Base-by-base conservation (phyloP, 148 eudicot genomes). In the Mesembryanthemum crystallinum region DNA sequence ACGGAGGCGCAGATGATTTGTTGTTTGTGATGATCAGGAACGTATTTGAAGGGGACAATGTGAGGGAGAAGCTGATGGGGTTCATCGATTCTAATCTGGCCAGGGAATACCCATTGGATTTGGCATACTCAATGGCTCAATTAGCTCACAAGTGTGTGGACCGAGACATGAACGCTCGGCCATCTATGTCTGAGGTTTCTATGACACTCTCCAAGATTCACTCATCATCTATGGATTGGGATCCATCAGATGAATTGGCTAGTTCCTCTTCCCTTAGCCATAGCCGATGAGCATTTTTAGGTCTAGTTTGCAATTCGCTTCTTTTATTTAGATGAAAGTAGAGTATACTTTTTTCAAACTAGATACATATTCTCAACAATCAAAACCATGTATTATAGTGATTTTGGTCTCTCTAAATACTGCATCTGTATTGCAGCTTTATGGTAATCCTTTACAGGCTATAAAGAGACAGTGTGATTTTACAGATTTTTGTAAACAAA, bases 111-210 rank as follows among this genome's bases (percentile, higher is more conserved):
- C 98, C 98, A 2, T 62, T 89, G 78, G 91, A 93, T 58, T 76
- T 89, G 88, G 94, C 91, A 4, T 88, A 87, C 74, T 84, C 96
- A 25, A 54, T 88, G 86, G 94, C 94, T 4, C 86, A 89, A 73
- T 71, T 92, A 52, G 95, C 89, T 24, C 65, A 79, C 18, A 87
- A 71, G 42, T 93, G 98, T 33, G 88, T 91, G 61, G 84, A 83
- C 37, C 84, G 57, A 21, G 86, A 92, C 59, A 77, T 91, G 65
- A 88, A 88, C 66, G 72, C 81, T 29, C 85, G 94, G 2, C 94
- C 93, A 15, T 27, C 85, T 2, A 79, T 86, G 71, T 64, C 81
- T 4, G 91, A 91, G 71, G 86, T 87, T 72, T 85, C 89, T 28
- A 76, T 81, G 84, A 85, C 76, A 21, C 78, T 91, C 39, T 83